Evolutionary conservation across 2,329 filamentous ascomycete species (phyloP), one percentile per base, ranked within the genome.

Genomic region (Monosporascus ibericus): DNA sequence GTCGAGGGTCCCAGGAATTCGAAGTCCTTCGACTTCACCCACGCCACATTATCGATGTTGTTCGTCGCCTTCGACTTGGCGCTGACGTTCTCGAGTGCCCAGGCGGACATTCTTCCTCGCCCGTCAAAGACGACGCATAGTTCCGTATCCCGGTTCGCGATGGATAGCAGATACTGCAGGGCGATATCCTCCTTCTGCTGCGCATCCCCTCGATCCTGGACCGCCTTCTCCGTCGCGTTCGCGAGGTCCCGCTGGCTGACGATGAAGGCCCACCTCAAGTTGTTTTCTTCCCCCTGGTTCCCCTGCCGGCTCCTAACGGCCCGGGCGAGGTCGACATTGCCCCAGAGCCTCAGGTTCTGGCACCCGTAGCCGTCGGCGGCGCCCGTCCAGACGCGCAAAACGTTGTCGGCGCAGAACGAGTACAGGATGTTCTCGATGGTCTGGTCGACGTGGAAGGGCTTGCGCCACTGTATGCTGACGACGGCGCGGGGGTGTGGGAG

Each of bases 61-160:
- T 83, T 77, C 4, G 80, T 76, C 54, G 81, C 82, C 59, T 81
- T 82, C 34, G 78, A 75, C 63, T 86, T 90, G 61, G 82, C 85
- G 37, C 87, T 86, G 20, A 95, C 81, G 63, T 92, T 92, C 67
- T 97, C 92, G 52, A 99, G 72, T 0, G 90, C 92, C 89, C 92
- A 96, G 0, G 90, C 90, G 40, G 89, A 91, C 87, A 97, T 90
- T 58, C 86, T 85, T 1, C 92, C 92, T 47, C 79, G 75, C n/a
- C 86, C 85, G 68, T 97, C 90, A 47, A 96, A 76, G 8, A 92
- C 84, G 24, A 97, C 78, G 59, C 91, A 94, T 3, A 99, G 82
- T 66, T 99, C 94, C 0, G 92, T 90, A 52, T 81, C 88, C 49
- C 86, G 86, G 56, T 92, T 94, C 9, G 90, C 90, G 60, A 96